These are phyloP conservation scores for Croton laevigatus DNA, from an alignment of 441 rosid species.

Conservation along the genomic window DNA sequence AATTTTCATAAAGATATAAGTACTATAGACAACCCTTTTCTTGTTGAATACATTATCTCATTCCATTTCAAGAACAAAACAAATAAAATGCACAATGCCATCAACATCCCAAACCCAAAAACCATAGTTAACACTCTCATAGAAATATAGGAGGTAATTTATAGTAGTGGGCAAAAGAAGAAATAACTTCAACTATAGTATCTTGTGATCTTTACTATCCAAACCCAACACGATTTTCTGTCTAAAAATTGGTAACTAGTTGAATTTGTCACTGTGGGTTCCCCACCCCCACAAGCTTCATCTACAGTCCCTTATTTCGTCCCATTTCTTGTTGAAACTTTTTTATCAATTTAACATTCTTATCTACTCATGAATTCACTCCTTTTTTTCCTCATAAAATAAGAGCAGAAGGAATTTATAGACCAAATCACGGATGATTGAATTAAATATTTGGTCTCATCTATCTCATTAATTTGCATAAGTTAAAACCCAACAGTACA, in stretches of 20 bases:
- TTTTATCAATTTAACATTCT: not conserved
- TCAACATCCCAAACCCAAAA: constrained; percentile 15
- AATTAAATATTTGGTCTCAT: too few relatives aligned
- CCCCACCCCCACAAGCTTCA: not conserved
- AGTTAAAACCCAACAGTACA: not conserved
- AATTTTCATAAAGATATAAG: too few relatives aligned
- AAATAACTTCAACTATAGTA: not conserved
- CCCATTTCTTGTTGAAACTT: not conserved
- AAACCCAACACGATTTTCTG: not conserved
- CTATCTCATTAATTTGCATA: too few relatives aligned
- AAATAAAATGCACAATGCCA: constrained; percentile 30
- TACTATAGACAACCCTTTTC: constrained; percentile 71
- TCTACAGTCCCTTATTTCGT: not conserved
- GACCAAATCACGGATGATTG: too few relatives aligned
- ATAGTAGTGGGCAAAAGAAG: not conserved
- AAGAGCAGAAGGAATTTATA: too few relatives aligned
- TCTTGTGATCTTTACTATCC: not conserved
- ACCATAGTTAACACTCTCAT: constrained; percentile 7
- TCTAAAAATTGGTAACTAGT: not conserved
- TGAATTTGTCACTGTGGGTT: not conserved
- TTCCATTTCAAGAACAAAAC: constrained; percentile 62
- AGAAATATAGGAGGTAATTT: not conserved
- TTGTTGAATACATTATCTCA: constrained; percentile 50
- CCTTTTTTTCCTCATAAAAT: too few relatives aligned
- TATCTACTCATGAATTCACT: not conserved